Conservation (phyloP, 2,329 filamentous ascomycete species). For the Rachicladosporium sp. region DNA sequence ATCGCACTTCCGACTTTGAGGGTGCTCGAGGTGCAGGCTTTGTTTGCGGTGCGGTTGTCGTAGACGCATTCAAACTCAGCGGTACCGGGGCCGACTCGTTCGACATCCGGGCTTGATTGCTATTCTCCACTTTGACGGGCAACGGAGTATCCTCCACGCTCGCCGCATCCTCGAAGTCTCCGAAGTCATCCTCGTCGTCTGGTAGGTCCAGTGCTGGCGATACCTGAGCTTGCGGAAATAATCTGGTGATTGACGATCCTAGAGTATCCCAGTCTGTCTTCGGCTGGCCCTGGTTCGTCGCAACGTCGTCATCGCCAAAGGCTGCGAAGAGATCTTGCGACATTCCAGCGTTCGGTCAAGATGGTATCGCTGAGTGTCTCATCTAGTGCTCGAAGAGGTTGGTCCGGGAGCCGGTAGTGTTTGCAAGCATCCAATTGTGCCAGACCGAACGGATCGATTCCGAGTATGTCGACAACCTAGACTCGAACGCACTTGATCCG, state of each 20-base stretch:
- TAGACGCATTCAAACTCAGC: no score
- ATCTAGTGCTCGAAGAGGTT: no score
- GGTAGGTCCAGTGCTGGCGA: conserved; percentile 7
- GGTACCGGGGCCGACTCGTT: no score
- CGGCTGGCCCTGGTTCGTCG: conserved; percentile 20
- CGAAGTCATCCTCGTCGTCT: conserved; percentile 39
- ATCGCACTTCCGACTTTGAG: no score
- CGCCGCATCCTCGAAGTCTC: conserved; percentile 37
- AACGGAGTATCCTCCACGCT: not conserved
- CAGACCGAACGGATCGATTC: no score
- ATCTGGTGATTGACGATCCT: not conserved
- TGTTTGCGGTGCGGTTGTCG: no score
- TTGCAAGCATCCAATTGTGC: not conserved
- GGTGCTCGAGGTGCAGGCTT: no score
- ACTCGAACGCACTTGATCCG: no score
- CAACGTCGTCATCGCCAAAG: conserved; percentile 24
- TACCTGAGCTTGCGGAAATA: no score
- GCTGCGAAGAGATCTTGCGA: conserved; percentile 43
- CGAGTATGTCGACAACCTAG: no score
- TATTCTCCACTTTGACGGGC: no score
- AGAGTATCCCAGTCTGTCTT: conserved; percentile 7
- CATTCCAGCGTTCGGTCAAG: conserved; percentile 24
- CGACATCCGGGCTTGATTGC: no score
- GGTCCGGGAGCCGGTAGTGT: not conserved
- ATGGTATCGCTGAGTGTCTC: not conserved